Evolutionary conservation across 805 yeast genomes (phyloP).

Genomic region (Ogataea methanolica): DNA sequence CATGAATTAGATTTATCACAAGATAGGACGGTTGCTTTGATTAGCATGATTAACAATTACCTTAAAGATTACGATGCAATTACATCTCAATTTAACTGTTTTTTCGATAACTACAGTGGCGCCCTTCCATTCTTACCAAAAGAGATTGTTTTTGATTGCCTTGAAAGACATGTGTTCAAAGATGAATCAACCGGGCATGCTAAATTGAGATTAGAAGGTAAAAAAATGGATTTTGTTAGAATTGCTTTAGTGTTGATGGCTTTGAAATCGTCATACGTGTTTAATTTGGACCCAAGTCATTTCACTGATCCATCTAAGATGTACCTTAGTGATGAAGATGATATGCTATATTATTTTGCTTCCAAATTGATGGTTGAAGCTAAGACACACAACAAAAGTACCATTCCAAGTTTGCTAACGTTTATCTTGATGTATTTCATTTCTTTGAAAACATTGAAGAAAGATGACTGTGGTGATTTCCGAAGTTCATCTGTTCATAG

Average conservation of each 20-base stretch:
- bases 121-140: constrained; percentile 15
- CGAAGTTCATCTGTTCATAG: constrained; percentile 13
- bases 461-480: constrained; percentile 15
- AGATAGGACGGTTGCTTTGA: neutral
- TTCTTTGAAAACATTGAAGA: constrained; percentile 12
- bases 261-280: constrained; percentile 5
- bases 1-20: neutral
- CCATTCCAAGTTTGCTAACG: constrained; percentile 16
- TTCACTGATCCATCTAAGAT: too few relatives aligned
- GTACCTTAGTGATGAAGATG: constrained; percentile 7
- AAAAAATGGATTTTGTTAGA: constrained; percentile 16
- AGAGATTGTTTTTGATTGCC: constrained; percentile 4
- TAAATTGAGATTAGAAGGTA: constrained; percentile 7
- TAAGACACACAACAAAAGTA: constrained; percentile 7
- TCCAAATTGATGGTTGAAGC: constrained; percentile 16
- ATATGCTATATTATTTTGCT: constrained; percentile 15
- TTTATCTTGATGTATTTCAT: constrained; percentile 17
- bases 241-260: constrained; percentile 18
- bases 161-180: constrained; percentile 9
- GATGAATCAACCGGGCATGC: constrained; percentile 4
- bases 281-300: neutral
- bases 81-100: constrained; percentile 1
- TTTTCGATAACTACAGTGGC: constrained; percentile 2
- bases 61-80: constrained; percentile 11
- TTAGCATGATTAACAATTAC: constrained; percentile 13